phyloP scores from a whole-genome alignment of 495 filamentous ascomycete species.

The Aspergillus incahuasiensis region DNA sequence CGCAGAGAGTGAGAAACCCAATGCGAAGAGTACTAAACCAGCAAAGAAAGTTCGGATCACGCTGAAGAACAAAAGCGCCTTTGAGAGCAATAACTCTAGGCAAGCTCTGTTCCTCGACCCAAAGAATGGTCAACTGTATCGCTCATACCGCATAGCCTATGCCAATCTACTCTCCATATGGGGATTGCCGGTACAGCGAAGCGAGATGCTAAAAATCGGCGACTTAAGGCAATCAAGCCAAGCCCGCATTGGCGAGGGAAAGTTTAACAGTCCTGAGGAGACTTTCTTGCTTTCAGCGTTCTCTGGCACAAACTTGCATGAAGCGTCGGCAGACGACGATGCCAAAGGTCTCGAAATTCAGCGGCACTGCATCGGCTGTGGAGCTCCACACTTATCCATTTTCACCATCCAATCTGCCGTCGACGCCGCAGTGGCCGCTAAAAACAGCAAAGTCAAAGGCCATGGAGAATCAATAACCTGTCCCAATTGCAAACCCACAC shows the following conservation, averaged over 20 bases:
- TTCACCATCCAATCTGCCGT: constrained; percentile 25
- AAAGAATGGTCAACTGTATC: constrained; percentile 54
- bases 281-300: constrained; percentile 20
- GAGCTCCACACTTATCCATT: constrained; percentile 37
- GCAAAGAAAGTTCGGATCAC: constrained; percentile 51
- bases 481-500: constrained; percentile 35
- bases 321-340: neutral
- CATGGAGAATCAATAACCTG: constrained; percentile 22
- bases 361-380: constrained; percentile 43
- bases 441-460: constrained; percentile 21
- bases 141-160: constrained; percentile 71
- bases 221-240: constrained; percentile 17
- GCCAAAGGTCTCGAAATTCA: constrained; percentile 37
- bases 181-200: constrained; percentile 67
- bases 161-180: constrained; percentile 78
- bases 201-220: constrained; percentile 79
- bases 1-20: constrained; percentile 39
- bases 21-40: constrained; percentile 26
- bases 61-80: constrained; percentile 70
- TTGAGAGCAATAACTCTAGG: constrained; percentile 72
- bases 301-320: constrained; percentile 10
- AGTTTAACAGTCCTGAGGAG: constrained; percentile 20
- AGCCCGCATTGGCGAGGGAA: constrained; percentile 19
- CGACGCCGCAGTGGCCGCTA: constrained; percentile 20
- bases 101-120: constrained; percentile 66